Evolutionary conservation across 345 rosid species (phyloP).

Genomic region (Syzygium jambos): DNA sequence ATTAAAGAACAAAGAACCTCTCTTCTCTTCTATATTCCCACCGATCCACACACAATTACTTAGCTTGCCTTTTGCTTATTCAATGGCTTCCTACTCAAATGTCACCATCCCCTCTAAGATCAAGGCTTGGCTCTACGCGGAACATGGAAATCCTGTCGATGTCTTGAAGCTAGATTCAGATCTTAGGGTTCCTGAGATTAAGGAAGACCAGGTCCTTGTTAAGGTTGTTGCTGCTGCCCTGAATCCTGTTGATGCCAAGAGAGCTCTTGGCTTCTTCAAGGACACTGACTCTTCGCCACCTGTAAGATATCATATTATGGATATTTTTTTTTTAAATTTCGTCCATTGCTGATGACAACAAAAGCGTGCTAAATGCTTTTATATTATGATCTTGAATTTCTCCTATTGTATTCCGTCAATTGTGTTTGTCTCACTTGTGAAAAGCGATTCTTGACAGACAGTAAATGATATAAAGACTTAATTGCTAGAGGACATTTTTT

Average conservation of each 20-base stretch:
- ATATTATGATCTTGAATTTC: background rate
- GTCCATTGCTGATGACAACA: background rate
- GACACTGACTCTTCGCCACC: slow-evolving; percentile 72
- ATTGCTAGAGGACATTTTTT: background rate
- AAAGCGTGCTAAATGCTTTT: background rate
- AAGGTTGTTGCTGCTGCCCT: slow-evolving; percentile 84
- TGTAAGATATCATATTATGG: slow-evolving; percentile 14
- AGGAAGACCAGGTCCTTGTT: slow-evolving; percentile 70
- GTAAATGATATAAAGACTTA: background rate
- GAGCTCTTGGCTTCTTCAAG: slow-evolving; percentile 70
- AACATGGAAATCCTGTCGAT: slow-evolving; percentile 48
- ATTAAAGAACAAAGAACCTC: background rate
- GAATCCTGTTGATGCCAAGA: slow-evolving; percentile 74
- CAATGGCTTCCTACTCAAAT: background rate
- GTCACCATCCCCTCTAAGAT: slow-evolving; percentile 34
- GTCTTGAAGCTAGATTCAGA: slow-evolving; percentile 57
- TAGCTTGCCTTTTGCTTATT: background rate
- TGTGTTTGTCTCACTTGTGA: background rate
- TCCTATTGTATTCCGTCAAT: background rate
- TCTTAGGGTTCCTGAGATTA: slow-evolving; percentile 52
- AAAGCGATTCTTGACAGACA: background rate
- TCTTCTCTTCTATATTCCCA: background rate
- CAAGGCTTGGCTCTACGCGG: slow-evolving; percentile 75
- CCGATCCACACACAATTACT: background rate
- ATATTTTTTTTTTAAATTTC: background rate